Conservation (phyloP, 805 yeast genomes). For the Sugiyamaella valdiviana region DNA sequence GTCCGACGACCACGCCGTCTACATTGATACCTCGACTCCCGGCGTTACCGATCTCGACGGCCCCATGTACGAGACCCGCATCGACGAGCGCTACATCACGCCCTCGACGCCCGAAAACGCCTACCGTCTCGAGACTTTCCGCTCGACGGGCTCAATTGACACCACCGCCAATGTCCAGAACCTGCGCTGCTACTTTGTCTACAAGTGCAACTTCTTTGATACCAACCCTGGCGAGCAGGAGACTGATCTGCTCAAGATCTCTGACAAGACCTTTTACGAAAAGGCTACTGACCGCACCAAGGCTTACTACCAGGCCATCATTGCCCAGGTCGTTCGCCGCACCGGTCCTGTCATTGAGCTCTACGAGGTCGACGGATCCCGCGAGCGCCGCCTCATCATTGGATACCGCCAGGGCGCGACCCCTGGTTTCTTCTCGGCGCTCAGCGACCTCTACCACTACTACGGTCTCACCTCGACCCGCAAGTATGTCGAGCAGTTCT, state of each 20-base stretch:
- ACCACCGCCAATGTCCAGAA: constrained; percentile 39
- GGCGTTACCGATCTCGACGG: constrained; percentile 41
- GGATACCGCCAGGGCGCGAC: constrained; percentile 83
- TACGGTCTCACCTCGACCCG: constrained; percentile 79
- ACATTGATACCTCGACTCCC: constrained; percentile 66
- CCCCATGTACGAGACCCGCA: constrained; percentile 59
- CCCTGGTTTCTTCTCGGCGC: constrained; percentile 80
- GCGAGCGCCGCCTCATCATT: constrained; percentile 81
- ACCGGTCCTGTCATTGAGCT: constrained; percentile 93
- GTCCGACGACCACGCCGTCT: constrained; percentile 81
- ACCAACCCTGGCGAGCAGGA: constrained; percentile 32
- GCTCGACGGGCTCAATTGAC: constrained; percentile 38
- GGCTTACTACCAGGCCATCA: constrained; percentile 63
- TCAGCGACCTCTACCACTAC: constrained; percentile 79
- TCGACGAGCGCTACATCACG: constrained; percentile 70
- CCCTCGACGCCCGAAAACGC: constrained; percentile 34
- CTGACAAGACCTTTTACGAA: constrained; percentile 71
- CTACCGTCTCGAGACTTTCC: constrained; percentile 73
- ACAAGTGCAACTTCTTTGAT: constrained; percentile 54
- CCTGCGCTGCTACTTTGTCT: constrained; percentile 74
- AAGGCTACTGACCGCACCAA: constrained; percentile 79
- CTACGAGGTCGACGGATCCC: constrained; percentile 68
- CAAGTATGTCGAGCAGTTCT: constrained; percentile 89
- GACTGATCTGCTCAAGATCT: constrained; percentile 57
- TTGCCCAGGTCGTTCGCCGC: constrained; percentile 59